Evolutionary conservation across 495 filamentous ascomycete species (phyloP), one percentile per base, ranked within the genome.

Genomic region (Penicillium samsonianum): DNA sequence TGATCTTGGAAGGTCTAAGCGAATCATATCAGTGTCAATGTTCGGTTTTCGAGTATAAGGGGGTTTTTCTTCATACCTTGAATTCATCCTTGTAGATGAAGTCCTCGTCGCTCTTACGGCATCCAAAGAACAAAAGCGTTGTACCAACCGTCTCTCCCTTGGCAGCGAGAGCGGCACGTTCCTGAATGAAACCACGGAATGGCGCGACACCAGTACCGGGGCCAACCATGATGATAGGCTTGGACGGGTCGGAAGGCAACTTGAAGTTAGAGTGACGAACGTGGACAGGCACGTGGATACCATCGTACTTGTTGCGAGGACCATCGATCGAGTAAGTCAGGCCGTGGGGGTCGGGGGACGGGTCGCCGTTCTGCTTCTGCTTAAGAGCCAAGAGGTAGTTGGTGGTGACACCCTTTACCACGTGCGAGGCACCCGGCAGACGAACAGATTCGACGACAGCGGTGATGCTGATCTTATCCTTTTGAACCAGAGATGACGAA

Each of bases 231-330:
- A 99, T 94, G 59, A 99, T 80, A 20, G 94, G 94, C 74, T 91
- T 93, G 19, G 89, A 83, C 7, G 94, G 92, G 63, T 99, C 94
- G 37, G 93, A 96, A 33, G 94, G 94, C 22, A 99, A 83, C 76
- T 97, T 97, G 85, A 99, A 99, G 78, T 99, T 99, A 45, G 94
- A 99, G 78, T 96, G 92, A 54, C 94, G 90, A 49, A 98, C 86
- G 71, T 98, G 95, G 22, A 98, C 90, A 4, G 95, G 94, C 5
- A 98, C 88, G 64, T 96, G 93, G 61, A 97, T 87, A 51, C 95
- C 95, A 70, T 96, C 89, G 72, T 96, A 98, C 75, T 94, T 96
- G 80, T 97, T 98, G 57, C 94, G 84, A 16, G 94, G 94, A 12
- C 94, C 94, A 44, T 78, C 88, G 59, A 98, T 89, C 51, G 90